A percentile compares a stretch with the other conserved stretches of the same genome.
phyloP scores from a whole-genome alignment of 2,329 filamentous ascomycete species.

The Aschersonia sp. region DNA sequence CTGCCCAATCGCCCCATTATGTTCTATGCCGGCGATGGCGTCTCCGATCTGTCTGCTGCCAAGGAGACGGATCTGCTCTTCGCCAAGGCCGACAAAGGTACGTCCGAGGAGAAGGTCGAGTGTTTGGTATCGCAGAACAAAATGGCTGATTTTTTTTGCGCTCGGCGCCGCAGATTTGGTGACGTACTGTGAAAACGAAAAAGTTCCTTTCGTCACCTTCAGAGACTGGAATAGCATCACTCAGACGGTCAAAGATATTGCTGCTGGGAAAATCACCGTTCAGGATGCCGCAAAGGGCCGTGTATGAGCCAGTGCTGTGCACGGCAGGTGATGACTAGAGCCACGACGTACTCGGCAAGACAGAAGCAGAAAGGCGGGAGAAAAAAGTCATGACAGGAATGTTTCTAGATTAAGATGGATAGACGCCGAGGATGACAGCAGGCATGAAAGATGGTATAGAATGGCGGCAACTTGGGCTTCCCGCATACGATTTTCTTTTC shows the following conservation, averaged over 20 bases:
- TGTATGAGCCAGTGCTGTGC: slow-evolving; percentile 10
- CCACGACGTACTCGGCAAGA: too few relatives aligned
- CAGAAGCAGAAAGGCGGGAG: too few relatives aligned
- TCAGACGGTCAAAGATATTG: slow-evolving; percentile 61
- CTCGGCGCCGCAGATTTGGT: slow-evolving; percentile 52
- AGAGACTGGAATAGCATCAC: slow-evolving; percentile 72
- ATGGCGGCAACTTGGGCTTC: not conserved
- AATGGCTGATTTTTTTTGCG: slow-evolving; percentile 3
- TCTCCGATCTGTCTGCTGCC: slow-evolving; percentile 83
- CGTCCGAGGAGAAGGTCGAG: slow-evolving; percentile 10
- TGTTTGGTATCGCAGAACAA: not conserved
- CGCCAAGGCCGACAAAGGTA: slow-evolving; percentile 79
- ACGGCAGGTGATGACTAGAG: not conserved
- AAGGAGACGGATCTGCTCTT: slow-evolving; percentile 88
- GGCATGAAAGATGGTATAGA: not conserved
- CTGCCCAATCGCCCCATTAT: slow-evolving; percentile 66
- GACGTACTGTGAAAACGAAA: slow-evolving; percentile 69
- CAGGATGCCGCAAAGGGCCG: slow-evolving; percentile 50
- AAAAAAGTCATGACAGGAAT: too few relatives aligned
- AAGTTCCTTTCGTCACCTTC: slow-evolving; percentile 80
- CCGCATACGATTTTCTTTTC: too few relatives aligned
- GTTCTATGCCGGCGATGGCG: slow-evolving; percentile 91
- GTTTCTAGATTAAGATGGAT: too few relatives aligned
- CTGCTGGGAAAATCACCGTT: slow-evolving; percentile 55
- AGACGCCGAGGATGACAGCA: too few relatives aligned